These are phyloP conservation scores for Dipteronia sinensis DNA, from an alignment of 345 rosid genomes.

Conservation along the genomic window DNA sequence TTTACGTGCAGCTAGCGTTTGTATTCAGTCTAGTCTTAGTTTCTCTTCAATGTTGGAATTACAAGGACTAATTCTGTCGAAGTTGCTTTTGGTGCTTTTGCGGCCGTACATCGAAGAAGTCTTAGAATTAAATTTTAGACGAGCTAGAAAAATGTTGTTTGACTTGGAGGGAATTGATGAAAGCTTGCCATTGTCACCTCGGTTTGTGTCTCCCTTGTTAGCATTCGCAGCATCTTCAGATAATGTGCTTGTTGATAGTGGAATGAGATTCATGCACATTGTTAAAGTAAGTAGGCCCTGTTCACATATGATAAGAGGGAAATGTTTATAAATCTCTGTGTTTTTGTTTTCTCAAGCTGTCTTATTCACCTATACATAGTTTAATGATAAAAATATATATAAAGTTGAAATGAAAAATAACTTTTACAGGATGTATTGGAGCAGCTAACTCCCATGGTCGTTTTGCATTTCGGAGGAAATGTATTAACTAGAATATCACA, in stretches of 20 bases:
- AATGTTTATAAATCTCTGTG: background rate
- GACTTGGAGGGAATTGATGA: constrained; percentile 58
- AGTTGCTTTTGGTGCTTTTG: constrained; percentile 81
- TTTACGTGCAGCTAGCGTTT: constrained; percentile 72
- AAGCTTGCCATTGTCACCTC: constrained; percentile 56
- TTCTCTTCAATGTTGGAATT: constrained; percentile 79
- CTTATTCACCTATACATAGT: background rate
- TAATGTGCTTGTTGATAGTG: constrained; percentile 64
- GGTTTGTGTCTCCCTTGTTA: constrained; percentile 54
- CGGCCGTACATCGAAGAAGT: constrained; percentile 93
- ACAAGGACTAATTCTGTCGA: constrained; percentile 80
- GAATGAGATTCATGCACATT: constrained; percentile 77
- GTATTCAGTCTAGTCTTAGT: constrained; percentile 77
- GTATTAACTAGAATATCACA: constrained; percentile 71
- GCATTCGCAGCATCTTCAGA: constrained; percentile 64
- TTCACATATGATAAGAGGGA: constrained; percentile 7
- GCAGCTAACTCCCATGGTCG: constrained; percentile 69
- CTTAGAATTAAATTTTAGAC: constrained; percentile 81
- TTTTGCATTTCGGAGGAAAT: constrained; percentile 83
- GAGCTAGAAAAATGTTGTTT: constrained; percentile 71
- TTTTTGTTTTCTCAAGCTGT: constrained; percentile 3
- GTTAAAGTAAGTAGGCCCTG: constrained; percentile 59
- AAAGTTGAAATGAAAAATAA: constrained; percentile 16
- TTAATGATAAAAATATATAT: background rate
- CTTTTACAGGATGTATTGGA: constrained; percentile 76